Evolutionary conservation across 2,329 filamentous ascomycete species (phyloP).

Genomic region (Cadophora malorum): DNA sequence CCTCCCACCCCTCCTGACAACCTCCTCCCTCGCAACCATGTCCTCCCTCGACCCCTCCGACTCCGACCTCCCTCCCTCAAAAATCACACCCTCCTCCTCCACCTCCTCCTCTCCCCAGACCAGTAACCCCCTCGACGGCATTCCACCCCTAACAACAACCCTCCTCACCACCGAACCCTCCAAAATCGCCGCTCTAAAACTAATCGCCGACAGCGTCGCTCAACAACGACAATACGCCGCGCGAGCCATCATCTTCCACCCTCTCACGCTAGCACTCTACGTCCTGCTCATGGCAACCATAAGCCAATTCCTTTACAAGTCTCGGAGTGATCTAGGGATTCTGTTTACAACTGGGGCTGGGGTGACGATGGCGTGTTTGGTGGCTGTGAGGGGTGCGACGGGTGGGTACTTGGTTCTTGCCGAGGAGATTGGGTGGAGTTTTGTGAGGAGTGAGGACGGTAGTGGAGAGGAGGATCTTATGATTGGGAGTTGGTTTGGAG

Average conservation of each 20-base stretch:
- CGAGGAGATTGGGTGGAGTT: slow-evolving; percentile 41
- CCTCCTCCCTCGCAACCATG: slow-evolving; percentile 47
- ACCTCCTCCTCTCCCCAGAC: slow-evolving; percentile 42
- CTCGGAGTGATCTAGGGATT: slow-evolving; percentile 57
- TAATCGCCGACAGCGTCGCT: slow-evolving; percentile 82
- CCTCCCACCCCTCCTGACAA: slow-evolving; percentile 46
- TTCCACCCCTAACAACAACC: slow-evolving; percentile 70
- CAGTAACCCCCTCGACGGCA: slow-evolving; percentile 51
- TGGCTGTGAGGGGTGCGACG: slow-evolving; percentile 65
- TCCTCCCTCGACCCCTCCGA: slow-evolving; percentile 38
- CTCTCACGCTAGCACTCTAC: slow-evolving; percentile 58
- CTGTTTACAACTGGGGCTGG: slow-evolving; percentile 64
- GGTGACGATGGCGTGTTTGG: slow-evolving; percentile 67
- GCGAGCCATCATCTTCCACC: slow-evolving; percentile 68
- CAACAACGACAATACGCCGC: slow-evolving; percentile 78
- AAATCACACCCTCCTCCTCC: slow-evolving; percentile 40
- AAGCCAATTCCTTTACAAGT: slow-evolving; percentile 51
- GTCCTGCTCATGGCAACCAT: slow-evolving; percentile 51
- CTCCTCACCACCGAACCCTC: slow-evolving; percentile 61
- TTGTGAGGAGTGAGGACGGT: slow-evolving; percentile 40
- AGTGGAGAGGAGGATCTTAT: slow-evolving; percentile 57
- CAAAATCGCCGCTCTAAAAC: slow-evolving; percentile 70
- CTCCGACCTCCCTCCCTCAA: not conserved
- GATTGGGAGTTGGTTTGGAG: slow-evolving; percentile 71
- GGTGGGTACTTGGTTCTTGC: slow-evolving; percentile 57